Conservation (phyloP, 1,284 basidiomycete genomes). For the Cutaneotrichosporon curvatum region DNA sequence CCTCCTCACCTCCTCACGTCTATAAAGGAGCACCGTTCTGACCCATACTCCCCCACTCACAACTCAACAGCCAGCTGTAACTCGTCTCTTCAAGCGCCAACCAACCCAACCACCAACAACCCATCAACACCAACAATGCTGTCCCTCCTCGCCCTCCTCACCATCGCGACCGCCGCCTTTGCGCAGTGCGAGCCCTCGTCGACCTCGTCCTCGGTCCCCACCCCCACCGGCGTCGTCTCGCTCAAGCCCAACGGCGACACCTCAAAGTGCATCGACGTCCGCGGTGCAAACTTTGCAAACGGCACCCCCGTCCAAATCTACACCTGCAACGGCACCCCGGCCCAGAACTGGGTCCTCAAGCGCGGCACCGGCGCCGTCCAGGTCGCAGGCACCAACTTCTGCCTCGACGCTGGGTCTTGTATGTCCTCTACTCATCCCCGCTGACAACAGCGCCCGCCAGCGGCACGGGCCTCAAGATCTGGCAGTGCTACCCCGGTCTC, state of each 20-base stretch:
- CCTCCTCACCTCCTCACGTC: no score
- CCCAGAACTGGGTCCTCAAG: constrained; percentile 25
- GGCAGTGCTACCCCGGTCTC: constrained; percentile 12
- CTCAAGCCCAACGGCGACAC: constrained; percentile 32
- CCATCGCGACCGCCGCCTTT: constrained; percentile 5
- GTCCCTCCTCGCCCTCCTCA: constrained; percentile 4
- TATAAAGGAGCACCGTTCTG: no score
- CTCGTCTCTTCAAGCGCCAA: no score
- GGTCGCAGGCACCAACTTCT: constrained; percentile 28
- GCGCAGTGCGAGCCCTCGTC: constrained; percentile 10
- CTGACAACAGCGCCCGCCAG: constrained; percentile 5
- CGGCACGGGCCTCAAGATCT: constrained; percentile 16
- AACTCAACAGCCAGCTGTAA: no score
- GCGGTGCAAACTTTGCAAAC: constrained; percentile 12
- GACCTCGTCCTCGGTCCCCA: constrained; percentile 8
- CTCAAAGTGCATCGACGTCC: constrained; percentile 29
- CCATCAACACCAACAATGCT: constrained; percentile 5
- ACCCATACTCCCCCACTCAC: no score
- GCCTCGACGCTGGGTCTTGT: constrained; percentile 26
- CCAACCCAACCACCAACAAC: not conserved
- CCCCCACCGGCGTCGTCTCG: constrained; percentile 14
- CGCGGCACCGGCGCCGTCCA: constrained; percentile 20
- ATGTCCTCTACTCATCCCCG: not conserved
- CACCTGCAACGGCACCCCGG: constrained; percentile 28
- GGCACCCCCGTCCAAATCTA: constrained; percentile 19